Evolutionary conservation across 2,329 filamentous ascomycete species (phyloP).

Genomic region (Diaporthe citri): DNA sequence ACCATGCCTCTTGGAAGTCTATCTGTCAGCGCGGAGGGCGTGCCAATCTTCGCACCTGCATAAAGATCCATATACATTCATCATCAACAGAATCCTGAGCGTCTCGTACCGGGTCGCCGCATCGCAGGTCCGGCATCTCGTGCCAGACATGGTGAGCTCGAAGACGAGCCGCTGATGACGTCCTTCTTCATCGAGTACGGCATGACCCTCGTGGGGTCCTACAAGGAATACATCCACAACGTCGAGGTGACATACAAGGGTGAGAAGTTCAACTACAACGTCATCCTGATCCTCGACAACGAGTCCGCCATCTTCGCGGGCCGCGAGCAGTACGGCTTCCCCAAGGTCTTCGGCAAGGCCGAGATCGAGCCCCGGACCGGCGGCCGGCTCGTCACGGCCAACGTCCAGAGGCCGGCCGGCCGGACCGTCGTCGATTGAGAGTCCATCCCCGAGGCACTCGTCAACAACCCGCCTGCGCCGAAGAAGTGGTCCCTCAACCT

Average conservation of each 20-base stretch:
- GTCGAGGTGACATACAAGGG: background rate
- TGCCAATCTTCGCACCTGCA: background rate
- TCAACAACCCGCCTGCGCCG: background rate
- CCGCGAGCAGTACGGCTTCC: conserved; percentile 7
- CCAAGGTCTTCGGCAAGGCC: conserved; percentile 4
- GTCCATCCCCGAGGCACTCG: background rate
- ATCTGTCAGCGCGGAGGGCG: background rate
- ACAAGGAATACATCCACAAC: background rate
- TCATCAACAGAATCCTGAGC: background rate
- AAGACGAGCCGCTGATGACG: background rate
- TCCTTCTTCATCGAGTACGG: background rate
- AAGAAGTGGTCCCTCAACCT: background rate
- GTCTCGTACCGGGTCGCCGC: background rate
- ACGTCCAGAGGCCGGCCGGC: background rate
- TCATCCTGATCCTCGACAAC: background rate
- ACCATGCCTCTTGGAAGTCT: background rate
- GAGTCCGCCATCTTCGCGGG: background rate
- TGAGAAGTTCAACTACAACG: background rate
- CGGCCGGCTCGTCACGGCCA: background rate
- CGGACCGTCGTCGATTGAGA: background rate
- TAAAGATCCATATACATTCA: background rate
- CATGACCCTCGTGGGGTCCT: background rate
- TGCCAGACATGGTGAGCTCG: background rate
- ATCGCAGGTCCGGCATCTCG: background rate
- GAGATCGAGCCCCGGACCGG: background rate